Conservation (phyloP, 176 grass and related monocot species). For the Typha latifolia region DNA sequence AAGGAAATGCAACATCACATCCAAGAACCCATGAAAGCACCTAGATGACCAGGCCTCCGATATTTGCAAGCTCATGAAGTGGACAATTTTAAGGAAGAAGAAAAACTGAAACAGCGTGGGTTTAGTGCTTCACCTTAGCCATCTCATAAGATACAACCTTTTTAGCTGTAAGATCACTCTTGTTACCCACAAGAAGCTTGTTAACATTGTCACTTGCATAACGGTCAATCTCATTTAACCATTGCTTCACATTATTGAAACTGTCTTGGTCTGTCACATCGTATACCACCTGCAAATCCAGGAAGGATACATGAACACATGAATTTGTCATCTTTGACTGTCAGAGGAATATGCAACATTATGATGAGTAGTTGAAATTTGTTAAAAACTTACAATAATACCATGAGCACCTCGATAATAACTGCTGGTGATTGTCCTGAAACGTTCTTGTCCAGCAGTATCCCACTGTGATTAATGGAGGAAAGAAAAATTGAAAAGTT, state of each 20-base stretch:
- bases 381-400: constrained; percentile 61
- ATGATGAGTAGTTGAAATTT: not conserved
- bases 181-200: constrained; percentile 87
- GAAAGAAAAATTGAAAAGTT: not conserved
- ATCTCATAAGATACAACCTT: constrained; percentile 66
- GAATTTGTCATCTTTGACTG: not conserved
- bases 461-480: constrained; percentile 46
- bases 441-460: constrained; percentile 84
- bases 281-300: constrained; percentile 50
- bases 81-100: too few relatives aligned
- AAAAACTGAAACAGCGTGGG: too few relatives aligned
- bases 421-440: constrained; percentile 89
- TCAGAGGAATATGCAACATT: not conserved
- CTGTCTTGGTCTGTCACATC: constrained; percentile 78
- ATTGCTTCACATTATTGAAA: too few relatives aligned
- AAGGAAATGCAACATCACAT: too few relatives aligned
- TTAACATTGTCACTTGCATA: constrained; percentile 78
- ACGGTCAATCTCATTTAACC: constrained; percentile 78
- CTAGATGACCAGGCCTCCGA: too few relatives aligned
- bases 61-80: too few relatives aligned
- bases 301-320: not conserved
- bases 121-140: constrained; percentile 38
- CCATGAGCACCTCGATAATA: constrained; percentile 92
- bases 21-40: too few relatives aligned
- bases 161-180: constrained; percentile 61